Evolutionary conservation across 257 asterid species (phyloP).

Genomic region (Solanum neorickii): DNA sequence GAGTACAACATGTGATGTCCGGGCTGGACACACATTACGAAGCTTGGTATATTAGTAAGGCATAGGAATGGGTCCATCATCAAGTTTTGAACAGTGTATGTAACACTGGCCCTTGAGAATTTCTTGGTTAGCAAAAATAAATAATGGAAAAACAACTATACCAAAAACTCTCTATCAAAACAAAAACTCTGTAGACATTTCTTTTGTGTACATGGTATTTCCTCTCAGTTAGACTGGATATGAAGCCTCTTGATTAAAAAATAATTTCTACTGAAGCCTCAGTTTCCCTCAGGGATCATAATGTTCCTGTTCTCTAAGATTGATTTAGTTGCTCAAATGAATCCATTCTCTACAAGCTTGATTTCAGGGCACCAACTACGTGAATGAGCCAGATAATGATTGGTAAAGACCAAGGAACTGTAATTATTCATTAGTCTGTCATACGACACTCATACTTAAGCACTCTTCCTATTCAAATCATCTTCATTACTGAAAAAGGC

Average conservation of each 20-base stretch:
- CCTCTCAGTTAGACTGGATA: not conserved
- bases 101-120: not conserved
- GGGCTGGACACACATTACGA: not conserved
- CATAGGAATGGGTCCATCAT: not conserved
- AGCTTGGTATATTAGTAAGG: not conserved
- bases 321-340: not conserved
- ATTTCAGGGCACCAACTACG: not conserved
- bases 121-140: not conserved
- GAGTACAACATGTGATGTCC: not conserved
- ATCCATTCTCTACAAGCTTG: not conserved
- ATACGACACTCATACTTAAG: not conserved
- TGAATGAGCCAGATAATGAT: not conserved
- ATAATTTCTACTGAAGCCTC: not conserved
- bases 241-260: not conserved
- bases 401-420: not conserved
- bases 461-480: not conserved
- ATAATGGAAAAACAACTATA: not conserved
- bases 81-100: not conserved
- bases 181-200: not conserved
- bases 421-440: not conserved
- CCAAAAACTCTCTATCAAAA: not conserved
- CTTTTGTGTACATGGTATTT: not conserved
- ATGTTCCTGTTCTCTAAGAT: not conserved
- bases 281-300: not conserved
- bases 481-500: not conserved